Evolutionary conservation across 2,329 filamentous ascomycete species (phyloP).

Genomic region (Chaetomium sp.): DNA sequence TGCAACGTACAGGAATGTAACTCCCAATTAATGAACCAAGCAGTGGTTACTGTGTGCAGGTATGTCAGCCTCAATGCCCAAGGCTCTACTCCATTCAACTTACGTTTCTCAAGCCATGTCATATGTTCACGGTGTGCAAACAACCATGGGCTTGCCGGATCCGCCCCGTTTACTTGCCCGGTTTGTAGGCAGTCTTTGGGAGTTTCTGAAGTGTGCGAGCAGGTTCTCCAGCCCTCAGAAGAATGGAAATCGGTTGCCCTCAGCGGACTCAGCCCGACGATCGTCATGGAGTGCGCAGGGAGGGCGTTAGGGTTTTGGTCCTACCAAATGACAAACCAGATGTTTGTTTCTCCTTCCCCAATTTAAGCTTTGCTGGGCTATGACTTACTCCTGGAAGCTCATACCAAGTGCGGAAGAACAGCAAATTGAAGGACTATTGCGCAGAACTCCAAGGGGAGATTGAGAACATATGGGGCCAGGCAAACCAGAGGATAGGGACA

Average conservation of each 20-base stretch:
- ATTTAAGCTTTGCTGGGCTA: background rate
- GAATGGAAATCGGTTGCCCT: conserved; percentile 86
- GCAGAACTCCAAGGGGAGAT: conserved; percentile 12
- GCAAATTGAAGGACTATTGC: conserved; percentile 16
- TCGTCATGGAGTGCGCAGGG: conserved; percentile 81
- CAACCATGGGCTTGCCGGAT: conserved; percentile 52
- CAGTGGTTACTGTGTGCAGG: conserved; percentile 88
- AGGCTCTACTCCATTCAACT: background rate
- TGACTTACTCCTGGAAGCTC: conserved; percentile 15
- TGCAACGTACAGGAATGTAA: conserved; percentile 81
- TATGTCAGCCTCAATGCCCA: conserved; percentile 27
- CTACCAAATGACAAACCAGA: conserved; percentile 79
- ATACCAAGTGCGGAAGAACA: conserved; percentile 14
- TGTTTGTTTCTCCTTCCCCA: conserved; percentile 45
- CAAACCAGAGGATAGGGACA: conserved; percentile 16
- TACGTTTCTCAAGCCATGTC: conserved; percentile 56
- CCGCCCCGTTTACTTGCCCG: conserved; percentile 57
- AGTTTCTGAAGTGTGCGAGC: conserved; percentile 62
- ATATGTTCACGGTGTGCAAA: conserved; percentile 75
- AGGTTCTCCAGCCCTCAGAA: conserved; percentile 66
- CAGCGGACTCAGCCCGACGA: conserved; percentile 71
- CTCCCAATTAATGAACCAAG: conserved; percentile 58
- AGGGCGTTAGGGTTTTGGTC: conserved; percentile 77
- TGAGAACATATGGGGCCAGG: conserved; percentile 16
- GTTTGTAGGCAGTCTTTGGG: conserved; percentile 64